A percentile compares a stretch with the other conserved stretches of the same genome.
Evolutionary conservation across 176 grass and related monocot genomes (phyloP).

Genomic region (Puccinellia tenuiflora): DNA sequence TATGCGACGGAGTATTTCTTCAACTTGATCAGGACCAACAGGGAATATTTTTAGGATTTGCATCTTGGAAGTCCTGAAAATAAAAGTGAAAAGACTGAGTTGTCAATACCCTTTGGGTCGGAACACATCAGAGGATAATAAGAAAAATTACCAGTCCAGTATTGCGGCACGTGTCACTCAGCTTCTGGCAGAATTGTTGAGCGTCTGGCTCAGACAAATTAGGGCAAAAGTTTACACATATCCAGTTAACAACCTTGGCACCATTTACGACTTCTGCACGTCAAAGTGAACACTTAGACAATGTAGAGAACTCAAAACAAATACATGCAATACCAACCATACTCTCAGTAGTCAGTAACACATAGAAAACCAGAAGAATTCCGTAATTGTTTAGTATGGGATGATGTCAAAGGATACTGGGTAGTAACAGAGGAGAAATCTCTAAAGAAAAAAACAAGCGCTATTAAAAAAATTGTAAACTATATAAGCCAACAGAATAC

Average conservation of each 20-base stretch:
- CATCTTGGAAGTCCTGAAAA: neutral
- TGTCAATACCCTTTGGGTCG: neutral
- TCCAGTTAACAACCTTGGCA: constrained; percentile 11
- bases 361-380: neutral
- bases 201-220: neutral
- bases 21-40: constrained; percentile 5
- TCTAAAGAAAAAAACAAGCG: neutral
- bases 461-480: neutral
- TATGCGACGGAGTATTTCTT: neutral
- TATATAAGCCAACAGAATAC: neutral
- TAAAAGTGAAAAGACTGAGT: neutral
- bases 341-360: neutral
- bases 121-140: neutral
- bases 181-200: neutral
- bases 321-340: neutral
- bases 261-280: constrained; percentile 40
- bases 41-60: neutral
- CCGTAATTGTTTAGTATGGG: neutral
- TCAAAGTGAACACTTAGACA: constrained; percentile 2
- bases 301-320: neutral
- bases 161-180: neutral
- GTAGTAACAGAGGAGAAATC: neutral
- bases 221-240: constrained; percentile 15
- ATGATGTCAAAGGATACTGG: neutral
- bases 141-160: constrained; percentile 39